Conservation (phyloP, 305 asterid genomes). For the Vinca major region DNA sequence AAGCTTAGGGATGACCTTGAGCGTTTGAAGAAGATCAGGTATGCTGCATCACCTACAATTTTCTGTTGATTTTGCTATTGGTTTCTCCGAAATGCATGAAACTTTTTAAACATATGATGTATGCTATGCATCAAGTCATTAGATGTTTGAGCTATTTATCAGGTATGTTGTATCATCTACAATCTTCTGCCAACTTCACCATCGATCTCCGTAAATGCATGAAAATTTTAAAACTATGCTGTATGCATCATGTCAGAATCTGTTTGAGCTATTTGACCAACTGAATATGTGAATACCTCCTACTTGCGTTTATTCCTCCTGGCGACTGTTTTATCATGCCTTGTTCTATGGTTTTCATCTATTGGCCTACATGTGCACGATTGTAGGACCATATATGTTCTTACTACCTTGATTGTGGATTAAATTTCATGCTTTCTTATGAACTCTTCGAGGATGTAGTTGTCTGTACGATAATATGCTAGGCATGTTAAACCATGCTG, state of each 20-base stretch:
- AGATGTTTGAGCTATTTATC: too few relatives aligned
- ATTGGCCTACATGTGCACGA: too few relatives aligned
- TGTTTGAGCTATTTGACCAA: background rate
- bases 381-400: too few relatives aligned
- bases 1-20: constrained; percentile 89
- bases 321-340: background rate
- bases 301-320: background rate
- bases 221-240: too few relatives aligned
- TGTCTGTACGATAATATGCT: background rate
- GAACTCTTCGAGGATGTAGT: background rate
- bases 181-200: too few relatives aligned
- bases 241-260: too few relatives aligned
- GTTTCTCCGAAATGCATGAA: background rate
- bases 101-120: background rate
- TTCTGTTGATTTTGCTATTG: background rate
- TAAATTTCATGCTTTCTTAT: background rate
- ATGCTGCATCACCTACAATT: background rate
- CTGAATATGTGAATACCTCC: background rate
- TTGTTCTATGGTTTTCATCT: background rate
- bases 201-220: too few relatives aligned
- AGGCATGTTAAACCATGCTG: background rate
- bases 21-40: constrained; percentile 82
- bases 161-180: too few relatives aligned
- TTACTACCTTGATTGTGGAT: background rate
- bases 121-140: background rate